Evolutionary conservation across 148 eudicot genomes (phyloP).

Genomic region (Heliosperma pusillum): DNA sequence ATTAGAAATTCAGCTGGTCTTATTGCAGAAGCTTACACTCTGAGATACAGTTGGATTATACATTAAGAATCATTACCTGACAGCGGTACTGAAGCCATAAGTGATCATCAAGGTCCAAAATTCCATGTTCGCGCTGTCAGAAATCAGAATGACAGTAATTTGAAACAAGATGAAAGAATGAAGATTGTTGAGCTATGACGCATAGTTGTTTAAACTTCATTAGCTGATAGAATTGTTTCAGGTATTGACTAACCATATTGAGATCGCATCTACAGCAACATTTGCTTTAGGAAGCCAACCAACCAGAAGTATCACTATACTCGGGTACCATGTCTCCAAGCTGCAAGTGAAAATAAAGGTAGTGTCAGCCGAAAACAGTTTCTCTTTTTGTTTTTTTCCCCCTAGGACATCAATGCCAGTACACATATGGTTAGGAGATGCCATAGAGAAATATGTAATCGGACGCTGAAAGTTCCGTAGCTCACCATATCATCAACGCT

Average conservation of each 20-base stretch:
- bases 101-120: conserved; percentile 39
- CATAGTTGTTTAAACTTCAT: no score
- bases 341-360: conserved; percentile 25
- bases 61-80: conserved; percentile 30
- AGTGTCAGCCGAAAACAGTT: background rate
- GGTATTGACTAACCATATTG: conserved; percentile 34
- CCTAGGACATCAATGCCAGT: no score
- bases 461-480: background rate
- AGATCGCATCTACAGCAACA: conserved; percentile 40
- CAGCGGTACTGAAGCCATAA: conserved; percentile 37
- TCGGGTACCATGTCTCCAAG: conserved; percentile 47
- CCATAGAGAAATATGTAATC: background rate
- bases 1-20: no score
- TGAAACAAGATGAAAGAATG: background rate
- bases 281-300: conserved; percentile 42
- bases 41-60: no score
- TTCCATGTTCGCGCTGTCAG: conserved; percentile 24
- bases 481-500: conserved; percentile 55
- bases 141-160: background rate
- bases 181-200: background rate
- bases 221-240: no score
- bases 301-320: conserved; percentile 32
- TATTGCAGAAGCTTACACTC: no score
- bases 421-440: no score
- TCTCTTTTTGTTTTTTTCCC: background rate